Base-by-base conservation (phyloP, 129 eudicot species). In the Calendula officinalis region DNA sequence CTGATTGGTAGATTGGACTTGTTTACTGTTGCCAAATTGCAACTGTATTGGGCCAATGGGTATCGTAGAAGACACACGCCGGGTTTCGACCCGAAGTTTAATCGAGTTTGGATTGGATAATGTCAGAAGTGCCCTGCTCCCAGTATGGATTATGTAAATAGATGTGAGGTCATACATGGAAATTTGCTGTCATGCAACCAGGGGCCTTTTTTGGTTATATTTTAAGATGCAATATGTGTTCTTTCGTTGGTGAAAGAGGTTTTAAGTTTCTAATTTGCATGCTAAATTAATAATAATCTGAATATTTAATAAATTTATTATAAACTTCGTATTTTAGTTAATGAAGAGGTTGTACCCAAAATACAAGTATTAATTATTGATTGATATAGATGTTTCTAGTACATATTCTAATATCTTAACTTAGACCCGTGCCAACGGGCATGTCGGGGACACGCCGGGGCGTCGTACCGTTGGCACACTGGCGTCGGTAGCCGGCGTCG, bases 121-220 rank as follows among this genome's bases (percentile, higher is more conserved):
- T 75, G 43, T 56, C 74, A 14, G 42, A 60, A 39, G 37, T 35
- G 56, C 67, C 72, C 66, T 39, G 15, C 10, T 47, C 12, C 13
- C 22, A n/a, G 32, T 32, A 38, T 3, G 53, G 36, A 17, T 66
- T 14, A 40, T 74, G 78, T 74, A 42, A 22, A 50, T 8, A 43
- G n/a, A 62, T 58, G 22, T 53, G 65, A 41, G 69, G 72, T 73
- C 43, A 55, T 56, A 64, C 55, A 56, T 37, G 78, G 37, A 60
- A 60, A 50, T 37, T 49, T 45, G 65, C 45, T 43, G 17, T 16
- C 10, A 55, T 53, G 64, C 73, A 66, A 37, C 7, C 4, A 9
- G 36, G 57, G 17, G 40, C 36, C 15, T 22, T 13, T 27, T 55
- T 42, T 42, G 10, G 42, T 15, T 11, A 56, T 43, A 43, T 34